phyloP scores from a whole-genome alignment of 176 grass and related monocot genomes.

The Poa annua region DNA sequence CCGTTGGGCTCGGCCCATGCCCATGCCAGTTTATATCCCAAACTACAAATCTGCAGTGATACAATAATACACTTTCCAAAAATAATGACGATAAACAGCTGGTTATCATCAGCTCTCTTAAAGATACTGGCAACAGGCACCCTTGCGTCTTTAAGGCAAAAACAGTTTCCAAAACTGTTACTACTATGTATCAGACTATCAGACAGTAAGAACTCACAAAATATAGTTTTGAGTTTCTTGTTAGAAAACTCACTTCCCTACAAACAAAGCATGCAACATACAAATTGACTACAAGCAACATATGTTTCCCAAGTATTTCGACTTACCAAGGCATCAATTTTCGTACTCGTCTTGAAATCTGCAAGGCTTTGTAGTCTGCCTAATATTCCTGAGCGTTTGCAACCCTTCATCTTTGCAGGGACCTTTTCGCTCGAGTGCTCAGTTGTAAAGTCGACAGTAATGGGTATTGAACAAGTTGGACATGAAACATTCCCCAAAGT shows the following conservation, averaged over 20 bases:
- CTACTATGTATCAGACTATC: background rate
- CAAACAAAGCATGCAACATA: slow-evolving; percentile 24
- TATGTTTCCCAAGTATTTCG: background rate
- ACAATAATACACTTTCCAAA: background rate
- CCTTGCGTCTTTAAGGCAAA: background rate
- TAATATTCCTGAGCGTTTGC: slow-evolving; percentile 81
- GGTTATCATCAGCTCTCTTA: background rate
- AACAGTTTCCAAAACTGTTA: slow-evolving; percentile 9
- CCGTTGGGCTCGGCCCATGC: background rate
- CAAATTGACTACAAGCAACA: slow-evolving; percentile 1
- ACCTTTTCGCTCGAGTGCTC: slow-evolving; percentile 47
- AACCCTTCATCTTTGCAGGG: slow-evolving; percentile 52
- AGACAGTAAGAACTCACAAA: background rate
- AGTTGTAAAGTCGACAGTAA: slow-evolving; percentile 79
- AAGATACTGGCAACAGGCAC: background rate
- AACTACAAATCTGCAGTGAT: background rate
- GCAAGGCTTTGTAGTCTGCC: slow-evolving; percentile 61
- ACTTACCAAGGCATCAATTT: slow-evolving; percentile 97
- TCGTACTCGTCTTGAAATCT: slow-evolving; percentile 87
- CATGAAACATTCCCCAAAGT: slow-evolving; percentile 71
- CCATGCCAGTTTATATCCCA: background rate
- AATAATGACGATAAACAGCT: background rate
- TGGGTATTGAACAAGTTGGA: slow-evolving; percentile 76
- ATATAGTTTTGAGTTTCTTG: background rate
- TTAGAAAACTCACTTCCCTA: slow-evolving; percentile 3